Conservation (phyloP, 2,329 filamentous ascomycete genomes). For the Cladosporium velox region DNA sequence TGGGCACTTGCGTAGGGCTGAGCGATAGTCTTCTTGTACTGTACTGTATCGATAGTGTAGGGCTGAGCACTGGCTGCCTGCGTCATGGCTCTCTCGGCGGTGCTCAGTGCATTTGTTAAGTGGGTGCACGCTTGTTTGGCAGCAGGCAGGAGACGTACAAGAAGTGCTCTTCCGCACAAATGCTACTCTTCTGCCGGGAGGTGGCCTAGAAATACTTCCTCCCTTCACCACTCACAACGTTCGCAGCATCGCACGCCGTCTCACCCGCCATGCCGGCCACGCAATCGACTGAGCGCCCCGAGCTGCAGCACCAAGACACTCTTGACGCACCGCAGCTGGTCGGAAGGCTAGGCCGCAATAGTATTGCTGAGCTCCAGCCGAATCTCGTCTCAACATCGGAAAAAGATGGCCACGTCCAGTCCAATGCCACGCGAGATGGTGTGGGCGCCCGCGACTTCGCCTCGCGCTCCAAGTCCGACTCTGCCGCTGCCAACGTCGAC, state of each 20-base stretch:
- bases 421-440: slow-evolving; percentile 24
- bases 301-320: slow-evolving; percentile 27
- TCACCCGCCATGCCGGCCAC: slow-evolving; percentile 5
- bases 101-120: background rate
- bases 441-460: slow-evolving; percentile 15
- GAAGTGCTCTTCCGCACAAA: background rate
- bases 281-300: slow-evolving; percentile 22
- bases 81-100: slow-evolving; percentile 6
- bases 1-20: background rate
- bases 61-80: background rate
- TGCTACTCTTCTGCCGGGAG: background rate
- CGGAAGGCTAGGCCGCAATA: slow-evolving; percentile 14
- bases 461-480: slow-evolving; percentile 16
- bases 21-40: too few species aligned
- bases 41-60: background rate
- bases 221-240: background rate
- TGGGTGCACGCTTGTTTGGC: background rate
- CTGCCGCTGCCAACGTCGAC: slow-evolving; percentile 12
- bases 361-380: slow-evolving; percentile 15
- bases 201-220: background rate
- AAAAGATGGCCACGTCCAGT: slow-evolving; percentile 40
- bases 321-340: slow-evolving; percentile 28
- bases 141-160: background rate
- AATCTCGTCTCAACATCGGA: background rate
- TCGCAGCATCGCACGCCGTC: background rate